phyloP scores from a whole-genome alignment of 495 filamentous ascomycete species.

The Trichoderma virens region DNA sequence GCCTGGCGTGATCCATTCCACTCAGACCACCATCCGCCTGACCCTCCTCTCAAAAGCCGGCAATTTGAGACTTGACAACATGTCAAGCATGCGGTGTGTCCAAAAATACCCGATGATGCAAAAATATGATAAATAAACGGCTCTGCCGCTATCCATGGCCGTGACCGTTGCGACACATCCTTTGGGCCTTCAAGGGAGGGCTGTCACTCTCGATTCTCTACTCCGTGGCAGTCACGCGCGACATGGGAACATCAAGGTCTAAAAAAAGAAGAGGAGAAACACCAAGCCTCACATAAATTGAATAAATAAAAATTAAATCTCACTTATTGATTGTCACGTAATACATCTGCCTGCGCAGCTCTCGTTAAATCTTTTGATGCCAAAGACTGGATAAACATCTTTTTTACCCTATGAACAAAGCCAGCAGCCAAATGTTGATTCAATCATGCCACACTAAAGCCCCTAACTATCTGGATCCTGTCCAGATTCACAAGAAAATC shows the following conservation, averaged over 20 bases:
- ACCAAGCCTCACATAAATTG: background rate
- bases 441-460: slow-evolving; percentile 6
- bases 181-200: no score
- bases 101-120: background rate
- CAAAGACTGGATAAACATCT: slow-evolving; percentile 7
- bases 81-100: background rate
- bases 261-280: no score
- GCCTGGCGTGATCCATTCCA: slow-evolving; percentile 10
- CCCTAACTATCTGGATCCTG: slow-evolving; percentile 6
- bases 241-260: no score
- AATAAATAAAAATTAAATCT: background rate
- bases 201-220: no score
- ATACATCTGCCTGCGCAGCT: slow-evolving; percentile 3
- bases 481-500: slow-evolving; percentile 3
- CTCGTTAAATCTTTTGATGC: slow-evolving; percentile 6
- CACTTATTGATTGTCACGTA: slow-evolving; percentile 8
- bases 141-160: background rate
- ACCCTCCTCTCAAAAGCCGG: background rate
- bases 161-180: no score
- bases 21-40: background rate
- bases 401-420: slow-evolving; percentile 9
- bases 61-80: background rate
- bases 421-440: slow-evolving; percentile 9
- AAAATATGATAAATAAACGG: background rate
- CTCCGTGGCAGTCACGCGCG: no score